phyloP scores from a whole-genome alignment of 140 eudicot genomes.

The Anethum foeniculum region DNA sequence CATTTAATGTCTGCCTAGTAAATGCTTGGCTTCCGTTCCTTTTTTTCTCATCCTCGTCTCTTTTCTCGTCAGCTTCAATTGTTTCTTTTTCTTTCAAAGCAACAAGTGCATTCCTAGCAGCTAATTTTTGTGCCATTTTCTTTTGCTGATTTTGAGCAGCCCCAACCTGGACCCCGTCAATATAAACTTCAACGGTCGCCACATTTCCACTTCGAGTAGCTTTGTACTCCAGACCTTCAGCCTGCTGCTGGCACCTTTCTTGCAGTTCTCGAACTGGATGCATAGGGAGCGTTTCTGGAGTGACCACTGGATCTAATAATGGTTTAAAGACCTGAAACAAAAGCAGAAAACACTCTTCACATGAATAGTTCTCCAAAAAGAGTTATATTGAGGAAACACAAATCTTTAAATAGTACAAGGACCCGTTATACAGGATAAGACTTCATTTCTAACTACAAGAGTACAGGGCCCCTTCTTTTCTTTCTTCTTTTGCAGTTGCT shows the following conservation, averaged over 20 bases:
- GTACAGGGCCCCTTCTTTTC: too few relatives aligned
- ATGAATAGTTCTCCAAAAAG: neutral
- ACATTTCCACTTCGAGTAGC: conserved; percentile 78
- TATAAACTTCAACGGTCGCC: conserved; percentile 84
- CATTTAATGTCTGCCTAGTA: conserved; percentile 93
- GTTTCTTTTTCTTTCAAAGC: conserved; percentile 65
- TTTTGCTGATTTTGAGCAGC: conserved; percentile 85
- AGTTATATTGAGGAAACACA: neutral
- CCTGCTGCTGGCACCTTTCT: conserved; percentile 98
- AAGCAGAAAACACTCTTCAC: neutral
- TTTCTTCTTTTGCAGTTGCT: neutral
- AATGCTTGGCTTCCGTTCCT: conserved; percentile 69
- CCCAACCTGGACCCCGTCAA: conserved; percentile 79
- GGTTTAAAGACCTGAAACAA: conserved; percentile 70
- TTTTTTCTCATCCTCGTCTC: conserved; percentile 49
- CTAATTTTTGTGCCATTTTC: conserved; percentile 98
- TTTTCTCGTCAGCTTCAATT: conserved; percentile 45
- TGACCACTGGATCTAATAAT: conserved; percentile 86
- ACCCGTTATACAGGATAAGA: neutral
- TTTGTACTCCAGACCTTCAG: conserved; percentile 96
- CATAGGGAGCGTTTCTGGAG: conserved; percentile 99
- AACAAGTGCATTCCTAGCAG: conserved; percentile 94
- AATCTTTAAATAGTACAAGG: neutral
- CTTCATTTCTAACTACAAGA: neutral
- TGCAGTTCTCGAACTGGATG: conserved; percentile 96